Base-by-base conservation (phyloP, 345 rosid genomes). In the Citrus sinensis region DNA sequence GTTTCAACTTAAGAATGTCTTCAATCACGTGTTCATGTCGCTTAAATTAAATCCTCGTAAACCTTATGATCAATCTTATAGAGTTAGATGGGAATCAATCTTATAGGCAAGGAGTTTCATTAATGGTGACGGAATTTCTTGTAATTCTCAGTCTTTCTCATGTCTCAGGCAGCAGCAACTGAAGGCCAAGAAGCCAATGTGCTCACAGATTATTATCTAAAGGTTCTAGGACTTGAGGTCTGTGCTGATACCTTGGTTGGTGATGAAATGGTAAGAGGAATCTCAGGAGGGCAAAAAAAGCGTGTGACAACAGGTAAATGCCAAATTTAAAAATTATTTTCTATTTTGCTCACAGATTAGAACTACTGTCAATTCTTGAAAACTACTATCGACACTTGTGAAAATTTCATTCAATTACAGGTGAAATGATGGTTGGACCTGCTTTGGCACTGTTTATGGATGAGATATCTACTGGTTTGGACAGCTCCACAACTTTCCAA, bases 171-270 rank as follows among this genome's bases (percentile, higher is more conserved):
- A 78, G 75, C 79, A 65, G 87, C 89, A 66, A 77, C 75, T 35
- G 86, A 78, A 69, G 88, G 85, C 67, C 88, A 89, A 46, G 89
- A 91, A 80, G 78, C 85, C n/a, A 87, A 42, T 71, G 88, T 89
- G 27, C 59, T 88, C 65, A 82, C 91, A 9, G 92, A 89, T 81
- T 91, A 91, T 71, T 62, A 86, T 46, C 60, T 91, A 19, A 91
- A 91, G 96, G 81, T 92, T 37, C 60, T 91, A 79, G 95, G 93
- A 74, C 83, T 88, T 63, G 93, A 91, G 32, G 74, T 78, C 16
- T 91, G 95, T 59, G 93, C 95, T 10, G 95, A 91, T 78, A 91
- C 87, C 7, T 70, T 88, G 67, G 88, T 90, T 27, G 95, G 95
- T 34, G 79, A 88, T 81, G 81, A 79, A 79, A 88, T 91, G 95